A percentile compares a stretch with the other conserved stretches of the same genome.
Evolutionary conservation across 2,329 filamentous ascomycete genomes (phyloP).

Genomic region (Aspergillus sclerotialis): DNA sequence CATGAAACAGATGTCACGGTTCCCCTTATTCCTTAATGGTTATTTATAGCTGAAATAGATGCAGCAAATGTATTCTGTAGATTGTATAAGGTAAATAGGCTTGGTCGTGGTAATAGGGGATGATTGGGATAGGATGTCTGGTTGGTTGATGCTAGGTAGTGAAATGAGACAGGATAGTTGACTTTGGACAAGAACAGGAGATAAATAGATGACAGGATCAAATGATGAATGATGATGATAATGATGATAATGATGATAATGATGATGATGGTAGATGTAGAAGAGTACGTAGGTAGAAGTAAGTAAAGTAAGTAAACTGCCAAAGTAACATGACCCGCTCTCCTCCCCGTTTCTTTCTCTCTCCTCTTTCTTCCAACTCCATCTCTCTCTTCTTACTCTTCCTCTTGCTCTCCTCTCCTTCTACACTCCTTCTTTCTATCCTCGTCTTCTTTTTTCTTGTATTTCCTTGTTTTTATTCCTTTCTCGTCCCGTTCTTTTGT

Average conservation of each 20-base stretch:
- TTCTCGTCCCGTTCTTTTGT: no score
- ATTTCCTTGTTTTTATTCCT: no score
- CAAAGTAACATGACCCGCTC: not conserved
- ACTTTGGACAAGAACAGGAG: not conserved
- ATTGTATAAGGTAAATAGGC: no score
- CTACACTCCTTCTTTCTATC: slow-evolving; percentile 9
- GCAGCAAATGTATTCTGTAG: no score
- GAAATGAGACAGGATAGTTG: no score
- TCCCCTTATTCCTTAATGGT: no score
- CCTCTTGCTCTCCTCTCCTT: slow-evolving; percentile 2
- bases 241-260: not conserved
- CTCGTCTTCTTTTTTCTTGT: slow-evolving; percentile 10
- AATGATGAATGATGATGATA: not conserved
- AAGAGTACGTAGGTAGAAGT: not conserved
- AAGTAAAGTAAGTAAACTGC: not conserved
- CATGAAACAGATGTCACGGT: no score
- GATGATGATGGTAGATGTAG: not conserved
- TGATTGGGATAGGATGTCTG: no score
- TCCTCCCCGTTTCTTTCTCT: not conserved
- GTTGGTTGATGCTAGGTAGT: no score
- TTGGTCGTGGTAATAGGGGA: no score
- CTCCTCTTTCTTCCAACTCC: slow-evolving; percentile 1
- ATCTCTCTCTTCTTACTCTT: slow-evolving; percentile 4
- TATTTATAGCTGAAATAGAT: no score
- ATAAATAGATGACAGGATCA: not conserved